Conservation (phyloP, 768 basidiomycete species). For the Amanita exitialis region DNA sequence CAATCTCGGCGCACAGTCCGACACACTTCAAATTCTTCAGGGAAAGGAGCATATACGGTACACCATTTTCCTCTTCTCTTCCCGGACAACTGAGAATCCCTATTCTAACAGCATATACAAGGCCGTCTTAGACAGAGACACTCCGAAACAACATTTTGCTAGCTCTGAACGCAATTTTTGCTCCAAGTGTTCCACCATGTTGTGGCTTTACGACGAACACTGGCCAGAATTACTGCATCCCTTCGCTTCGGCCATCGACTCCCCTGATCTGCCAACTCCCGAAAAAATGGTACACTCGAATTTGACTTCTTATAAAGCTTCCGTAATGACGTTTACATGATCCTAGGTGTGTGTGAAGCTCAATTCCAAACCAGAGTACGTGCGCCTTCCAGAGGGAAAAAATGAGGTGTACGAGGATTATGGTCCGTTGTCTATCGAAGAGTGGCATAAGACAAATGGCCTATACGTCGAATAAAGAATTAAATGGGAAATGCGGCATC, state of each 20-base stretch:
- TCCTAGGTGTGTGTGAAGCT: conserved; percentile 32
- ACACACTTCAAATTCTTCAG: conserved; percentile 38
- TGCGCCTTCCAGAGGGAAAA: conserved; percentile 50
- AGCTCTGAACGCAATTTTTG: conserved; percentile 57
- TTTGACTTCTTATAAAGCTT: background rate
- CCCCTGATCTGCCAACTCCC: conserved; percentile 42
- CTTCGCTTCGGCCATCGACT: conserved; percentile 59
- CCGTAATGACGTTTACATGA: background rate
- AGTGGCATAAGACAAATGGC: conserved; percentile 48
- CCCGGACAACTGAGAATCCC: background rate
- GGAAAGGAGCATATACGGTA: conserved; percentile 50
- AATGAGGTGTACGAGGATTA: conserved; percentile 38
- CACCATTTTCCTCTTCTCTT: background rate
- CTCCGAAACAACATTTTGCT: conserved; percentile 32
- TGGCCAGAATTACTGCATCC: conserved; percentile 62
- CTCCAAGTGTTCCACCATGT: conserved; percentile 51
- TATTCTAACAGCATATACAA: conserved; percentile 30
- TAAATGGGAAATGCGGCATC: no score
- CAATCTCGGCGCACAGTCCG: conserved; percentile 48
- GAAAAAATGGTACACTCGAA: conserved; percentile 31
- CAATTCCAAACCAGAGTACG: conserved; percentile 47
- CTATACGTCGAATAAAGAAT: conserved; percentile 23
- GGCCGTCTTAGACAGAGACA: conserved; percentile 51
- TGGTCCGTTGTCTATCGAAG: conserved; percentile 37
- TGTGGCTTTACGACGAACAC: conserved; percentile 49